Evolutionary conservation across 163 green algal species (phyloP), one percentile per base, ranked within the genome.

Genomic region (Scenedesmus sp.): DNA sequence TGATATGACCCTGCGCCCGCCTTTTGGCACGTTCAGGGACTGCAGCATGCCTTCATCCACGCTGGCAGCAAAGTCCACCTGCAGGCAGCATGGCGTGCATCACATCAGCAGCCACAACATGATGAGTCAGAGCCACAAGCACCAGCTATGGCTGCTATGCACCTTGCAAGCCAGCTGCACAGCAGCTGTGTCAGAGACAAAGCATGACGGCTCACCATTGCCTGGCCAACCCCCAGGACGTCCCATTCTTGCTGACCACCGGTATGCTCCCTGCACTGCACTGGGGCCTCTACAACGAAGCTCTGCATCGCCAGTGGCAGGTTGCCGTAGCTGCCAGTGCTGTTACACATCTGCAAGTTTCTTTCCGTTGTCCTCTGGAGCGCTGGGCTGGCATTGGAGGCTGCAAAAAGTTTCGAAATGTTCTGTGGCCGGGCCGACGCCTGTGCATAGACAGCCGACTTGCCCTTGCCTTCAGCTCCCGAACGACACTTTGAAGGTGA

Each of bases 1-100:
- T 52, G 81, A 93, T 8, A 98, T 96, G 18, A 98, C 94, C 77
- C 95, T 98, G 23, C 96, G 92, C 3, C 88, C 90, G 77, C 96
- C 97, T 52, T 97, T 97, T 0, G 91, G 87, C 10, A 97, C 92
- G 26, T 91, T 89, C 13, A 97, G 86, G 0, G 90, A 13, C 0
- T 81, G 84, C 16, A 98, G 73, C 4, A 97, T 91, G 2, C 66
- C 82, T 6, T 97, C 94, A 13, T 94, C 83, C 3, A 98, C 95
- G 23, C 84, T 59, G 0, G 94, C 96, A 7, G 92, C 91, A 84
- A 96, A 94, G 90, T 98, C 96, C 1, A 97, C 95, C 90, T 92
- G 83, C 81, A 82, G 57, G 52, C 77, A 60, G 46, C 70, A 79
- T 15, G 18, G 4, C 34, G 16, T 34, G 66, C 66, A 76, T 18